Conservation (phyloP, 208 protist species). For the Trypanosoma caninum region DNA sequence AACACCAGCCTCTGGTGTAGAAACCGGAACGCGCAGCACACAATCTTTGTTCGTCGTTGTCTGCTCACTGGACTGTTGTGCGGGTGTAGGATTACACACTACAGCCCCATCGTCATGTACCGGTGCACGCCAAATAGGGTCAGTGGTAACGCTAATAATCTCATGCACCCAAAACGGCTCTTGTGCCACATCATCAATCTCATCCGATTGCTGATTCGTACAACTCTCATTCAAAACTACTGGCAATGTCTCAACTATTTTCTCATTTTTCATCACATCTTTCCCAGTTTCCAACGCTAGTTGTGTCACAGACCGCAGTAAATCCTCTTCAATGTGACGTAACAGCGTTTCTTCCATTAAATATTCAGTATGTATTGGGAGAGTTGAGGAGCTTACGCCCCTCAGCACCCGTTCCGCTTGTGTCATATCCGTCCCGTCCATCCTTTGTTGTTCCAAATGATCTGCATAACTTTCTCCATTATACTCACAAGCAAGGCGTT, state of each 20-base stretch:
- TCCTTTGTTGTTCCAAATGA: background rate
- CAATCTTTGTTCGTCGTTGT: background rate
- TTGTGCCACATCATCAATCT: background rate
- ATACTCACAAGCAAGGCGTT: slow-evolving; percentile 3
- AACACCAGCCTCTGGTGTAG: background rate
- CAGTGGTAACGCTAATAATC: slow-evolving; percentile 11
- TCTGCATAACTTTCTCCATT: background rate
- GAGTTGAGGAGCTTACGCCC: background rate
- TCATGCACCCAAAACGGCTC: slow-evolving; percentile 21
- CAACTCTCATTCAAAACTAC: background rate
- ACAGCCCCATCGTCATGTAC: background rate
- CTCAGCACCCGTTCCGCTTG: background rate
- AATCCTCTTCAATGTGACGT: slow-evolving; percentile 12
- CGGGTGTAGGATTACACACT: background rate
- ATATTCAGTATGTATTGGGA: slow-evolving; percentile 1
- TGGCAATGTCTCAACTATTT: background rate
- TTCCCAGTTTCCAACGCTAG: background rate
- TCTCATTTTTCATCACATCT: background rate
- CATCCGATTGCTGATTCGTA: background rate
- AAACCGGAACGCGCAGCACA: background rate
- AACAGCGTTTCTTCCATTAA: slow-evolving; percentile 17
- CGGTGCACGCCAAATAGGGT: slow-evolving; percentile 17
- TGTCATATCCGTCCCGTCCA: slow-evolving; percentile 4
- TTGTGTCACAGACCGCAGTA: background rate
- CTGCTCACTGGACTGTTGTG: background rate